Percentiles rank a stretch among this genome's conserved stretches.
Evolutionary conservation across 2,329 filamentous ascomycete genomes (phyloP).

Genomic region (Geosmithia putterillii): DNA sequence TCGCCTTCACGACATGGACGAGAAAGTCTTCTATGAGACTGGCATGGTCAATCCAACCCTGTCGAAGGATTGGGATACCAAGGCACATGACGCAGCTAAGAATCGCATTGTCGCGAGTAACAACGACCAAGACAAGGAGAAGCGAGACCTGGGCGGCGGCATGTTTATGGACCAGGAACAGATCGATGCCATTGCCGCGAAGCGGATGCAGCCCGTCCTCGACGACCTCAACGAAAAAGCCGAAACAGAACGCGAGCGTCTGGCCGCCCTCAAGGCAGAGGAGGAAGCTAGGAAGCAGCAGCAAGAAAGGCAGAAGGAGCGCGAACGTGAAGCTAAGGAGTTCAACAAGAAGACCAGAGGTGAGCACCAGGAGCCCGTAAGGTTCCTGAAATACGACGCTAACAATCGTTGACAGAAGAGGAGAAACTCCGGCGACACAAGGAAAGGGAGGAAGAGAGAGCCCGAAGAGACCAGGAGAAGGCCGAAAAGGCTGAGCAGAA

Average conservation of each 20-base stretch:
- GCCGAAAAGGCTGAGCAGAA: constrained; percentile 41
- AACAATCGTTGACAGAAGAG: constrained; percentile 21
- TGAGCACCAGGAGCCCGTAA: constrained; percentile 4
- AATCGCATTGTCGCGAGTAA: constrained; percentile 40
- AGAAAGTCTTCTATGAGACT: constrained; percentile 64
- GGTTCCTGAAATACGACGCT: not conserved
- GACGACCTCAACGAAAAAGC: constrained; percentile 76
- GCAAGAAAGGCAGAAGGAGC: constrained; percentile 29
- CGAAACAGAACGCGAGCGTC: constrained; percentile 56
- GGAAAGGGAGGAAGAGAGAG: constrained; percentile 17
- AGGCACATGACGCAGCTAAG: constrained; percentile 58
- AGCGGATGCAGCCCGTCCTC: constrained; percentile 67
- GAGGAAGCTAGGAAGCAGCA: constrained; percentile 44
- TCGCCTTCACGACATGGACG: constrained; percentile 68
- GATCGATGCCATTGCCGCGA: constrained; percentile 67
- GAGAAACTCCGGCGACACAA: constrained; percentile 20
- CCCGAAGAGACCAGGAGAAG: constrained; percentile 39
- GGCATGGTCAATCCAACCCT: constrained; percentile 59
- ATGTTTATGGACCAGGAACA: constrained; percentile 68
- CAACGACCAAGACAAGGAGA: constrained; percentile 42
- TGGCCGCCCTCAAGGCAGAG: constrained; percentile 52
- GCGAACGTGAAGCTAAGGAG: constrained; percentile 40
- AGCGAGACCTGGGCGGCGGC: constrained; percentile 64
- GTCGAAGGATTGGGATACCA: constrained; percentile 66
- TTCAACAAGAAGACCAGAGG: constrained; percentile 11